Evolutionary conservation across 2,329 filamentous ascomycete species (phyloP).

Genomic region (Monilinia fructigena): DNA sequence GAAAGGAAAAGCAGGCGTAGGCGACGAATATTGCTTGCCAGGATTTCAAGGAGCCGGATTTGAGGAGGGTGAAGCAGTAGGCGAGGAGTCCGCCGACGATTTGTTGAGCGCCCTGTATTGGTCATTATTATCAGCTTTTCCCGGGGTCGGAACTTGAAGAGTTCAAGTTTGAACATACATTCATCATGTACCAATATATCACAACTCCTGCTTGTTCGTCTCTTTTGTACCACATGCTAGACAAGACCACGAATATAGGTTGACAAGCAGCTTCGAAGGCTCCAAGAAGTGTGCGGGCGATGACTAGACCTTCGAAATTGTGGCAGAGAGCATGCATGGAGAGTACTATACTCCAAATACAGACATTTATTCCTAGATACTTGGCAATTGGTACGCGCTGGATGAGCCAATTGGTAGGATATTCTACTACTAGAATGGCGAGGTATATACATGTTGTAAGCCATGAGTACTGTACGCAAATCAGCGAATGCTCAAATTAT

Average conservation of each 20-base stretch:
- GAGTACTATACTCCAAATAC: conserved; percentile 18
- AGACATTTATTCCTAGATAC: conserved; percentile 17
- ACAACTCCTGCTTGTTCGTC: conserved; percentile 63
- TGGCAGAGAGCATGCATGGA: conserved; percentile 41
- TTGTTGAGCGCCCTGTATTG: conserved; percentile 64
- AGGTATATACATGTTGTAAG: conserved; percentile 37
- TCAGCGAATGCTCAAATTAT: conserved; percentile 47
- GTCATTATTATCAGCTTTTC: conserved; percentile 49
- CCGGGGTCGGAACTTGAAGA: no score
- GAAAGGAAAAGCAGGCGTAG: conserved; percentile 47
- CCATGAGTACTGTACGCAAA: conserved; percentile 31
- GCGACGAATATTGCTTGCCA: conserved; percentile 61
- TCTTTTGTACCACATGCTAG: conserved; percentile 71
- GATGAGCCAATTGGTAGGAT: conserved; percentile 43
- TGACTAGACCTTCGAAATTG: conserved; percentile 60
- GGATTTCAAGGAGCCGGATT: conserved; percentile 53
- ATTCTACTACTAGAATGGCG: conserved; percentile 40
- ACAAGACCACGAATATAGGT: conserved; percentile 59
- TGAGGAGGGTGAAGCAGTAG: conserved; percentile 56
- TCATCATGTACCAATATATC: conserved; percentile 53
- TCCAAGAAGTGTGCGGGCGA: conserved; percentile 65
- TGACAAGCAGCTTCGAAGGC: conserved; percentile 67
- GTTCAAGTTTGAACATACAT: not conserved
- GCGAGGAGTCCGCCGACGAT: conserved; percentile 62
- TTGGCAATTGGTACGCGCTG: conserved; percentile 20